These are phyloP conservation scores for Tardiomyces depauwii DNA, from an alignment of 1,139 yeast genomes.

Conservation along the genomic window DNA sequence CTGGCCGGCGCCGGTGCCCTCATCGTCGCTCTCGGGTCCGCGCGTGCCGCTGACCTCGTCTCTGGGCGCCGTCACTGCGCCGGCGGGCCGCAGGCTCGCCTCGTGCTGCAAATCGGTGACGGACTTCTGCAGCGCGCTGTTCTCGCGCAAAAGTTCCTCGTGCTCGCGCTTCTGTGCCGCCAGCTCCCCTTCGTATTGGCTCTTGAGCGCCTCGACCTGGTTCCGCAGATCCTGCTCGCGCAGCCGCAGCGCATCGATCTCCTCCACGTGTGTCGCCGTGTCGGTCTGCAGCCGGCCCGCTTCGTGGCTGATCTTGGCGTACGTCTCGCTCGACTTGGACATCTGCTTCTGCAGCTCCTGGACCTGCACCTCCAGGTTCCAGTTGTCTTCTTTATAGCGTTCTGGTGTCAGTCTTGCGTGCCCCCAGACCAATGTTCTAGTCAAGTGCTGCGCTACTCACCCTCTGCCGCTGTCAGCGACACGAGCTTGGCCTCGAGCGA, in stretches of 20 bases:
- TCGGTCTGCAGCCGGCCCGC: conserved; percentile 16
- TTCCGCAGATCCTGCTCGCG: conserved; percentile 19
- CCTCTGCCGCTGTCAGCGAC: neutral
- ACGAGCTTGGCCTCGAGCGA: neutral
- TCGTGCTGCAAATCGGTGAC: conserved; percentile 7
- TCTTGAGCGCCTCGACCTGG: conserved; percentile 17
- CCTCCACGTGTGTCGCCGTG: conserved; percentile 20
- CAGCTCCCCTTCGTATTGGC: conserved; percentile 7
- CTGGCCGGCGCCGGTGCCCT: conserved; percentile 10
- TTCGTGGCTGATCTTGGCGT: conserved; percentile 18
- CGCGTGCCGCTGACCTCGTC: neutral
- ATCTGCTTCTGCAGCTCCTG: conserved; percentile 39
- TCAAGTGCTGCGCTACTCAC: neutral
- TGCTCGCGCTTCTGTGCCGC: conserved; percentile 5
- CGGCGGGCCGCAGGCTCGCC: conserved; percentile 4
- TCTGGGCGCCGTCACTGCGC: conserved; percentile 1
- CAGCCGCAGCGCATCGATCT: conserved; percentile 20
- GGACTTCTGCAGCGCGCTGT: conserved; percentile 1
- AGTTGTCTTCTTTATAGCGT: conserved; percentile 54
- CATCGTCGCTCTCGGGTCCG: conserved; percentile 1
- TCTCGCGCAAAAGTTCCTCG: conserved; percentile 8
- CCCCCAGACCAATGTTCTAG: neutral
- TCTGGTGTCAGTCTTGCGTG: conserved; percentile 16
- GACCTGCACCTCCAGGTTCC: conserved; percentile 62
- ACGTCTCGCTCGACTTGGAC: conserved; percentile 15